Evolutionary conservation across 2,329 filamentous ascomycete genomes (phyloP).

Genomic region (Ambrosiella beaveri): DNA sequence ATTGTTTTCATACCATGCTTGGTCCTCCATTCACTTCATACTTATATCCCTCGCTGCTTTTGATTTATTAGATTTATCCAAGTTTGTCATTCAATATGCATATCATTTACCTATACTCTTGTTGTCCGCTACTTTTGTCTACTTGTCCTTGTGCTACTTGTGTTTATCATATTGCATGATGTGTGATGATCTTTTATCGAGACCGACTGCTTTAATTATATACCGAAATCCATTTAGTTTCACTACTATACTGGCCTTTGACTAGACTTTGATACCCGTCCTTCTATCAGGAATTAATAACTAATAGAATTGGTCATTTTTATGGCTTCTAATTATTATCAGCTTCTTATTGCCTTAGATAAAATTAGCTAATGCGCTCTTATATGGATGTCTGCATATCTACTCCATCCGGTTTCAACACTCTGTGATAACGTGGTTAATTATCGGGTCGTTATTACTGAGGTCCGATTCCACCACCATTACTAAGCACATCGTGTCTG

Average conservation of each 20-base stretch:
- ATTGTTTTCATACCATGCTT: conserved; percentile 10
- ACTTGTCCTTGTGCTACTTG: background rate
- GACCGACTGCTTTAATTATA: background rate
- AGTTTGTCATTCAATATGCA: conserved; percentile 1
- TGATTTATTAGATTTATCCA: conserved; percentile 4
- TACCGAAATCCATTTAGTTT: background rate
- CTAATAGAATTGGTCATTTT: too few relatives aligned
- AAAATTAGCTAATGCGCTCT: too few relatives aligned
- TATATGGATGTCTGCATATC: too few relatives aligned
- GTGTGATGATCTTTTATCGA: background rate
- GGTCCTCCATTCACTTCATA: conserved; percentile 9
- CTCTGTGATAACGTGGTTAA: too few relatives aligned
- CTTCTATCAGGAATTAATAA: background rate
- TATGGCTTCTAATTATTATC: too few relatives aligned
- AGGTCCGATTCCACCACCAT: too few relatives aligned
- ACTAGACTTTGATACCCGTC: background rate
- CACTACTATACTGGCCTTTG: background rate
- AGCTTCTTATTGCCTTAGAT: too few relatives aligned
- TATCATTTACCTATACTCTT: background rate
- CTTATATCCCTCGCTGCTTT: conserved; percentile 12
- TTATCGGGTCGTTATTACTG: too few relatives aligned
- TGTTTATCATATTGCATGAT: background rate
- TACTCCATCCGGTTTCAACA: too few relatives aligned
- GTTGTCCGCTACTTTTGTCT: conserved; percentile 4
- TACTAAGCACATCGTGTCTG: too few relatives aligned